Evolutionary conservation across 495 filamentous ascomycete genomes (phyloP).

Genomic region (Tetracladium marchalianum): DNA sequence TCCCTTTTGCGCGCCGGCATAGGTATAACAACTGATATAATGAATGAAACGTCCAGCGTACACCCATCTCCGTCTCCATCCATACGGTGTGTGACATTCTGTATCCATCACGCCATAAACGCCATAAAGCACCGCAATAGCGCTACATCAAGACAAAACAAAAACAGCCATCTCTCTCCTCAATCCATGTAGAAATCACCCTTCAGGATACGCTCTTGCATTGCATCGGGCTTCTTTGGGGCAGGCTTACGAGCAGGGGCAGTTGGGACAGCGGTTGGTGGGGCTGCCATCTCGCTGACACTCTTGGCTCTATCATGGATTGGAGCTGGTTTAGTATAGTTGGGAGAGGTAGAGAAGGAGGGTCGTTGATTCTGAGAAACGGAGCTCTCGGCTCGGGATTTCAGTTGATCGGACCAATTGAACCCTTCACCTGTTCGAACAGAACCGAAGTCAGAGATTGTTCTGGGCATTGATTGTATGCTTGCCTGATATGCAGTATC

Average conservation of each 20-base stretch:
- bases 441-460: constrained; percentile 47
- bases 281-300: constrained; percentile 54
- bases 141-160: constrained; percentile 3
- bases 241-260: constrained; percentile 28
- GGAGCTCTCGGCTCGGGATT: constrained; percentile 74
- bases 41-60: constrained; percentile 17
- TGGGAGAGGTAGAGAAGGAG: constrained; percentile 21
- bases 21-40: background rate
- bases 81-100: constrained; percentile 6
- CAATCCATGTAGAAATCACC: constrained; percentile 98
- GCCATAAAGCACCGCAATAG: constrained; percentile 5
- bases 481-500: constrained; percentile 37
- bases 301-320: constrained; percentile 61
- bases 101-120: constrained; percentile 11
- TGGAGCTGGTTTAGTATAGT: constrained; percentile 20
- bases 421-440: constrained; percentile 73
- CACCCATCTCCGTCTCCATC: constrained; percentile 1
- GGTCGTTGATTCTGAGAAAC: constrained; percentile 47
- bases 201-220: constrained; percentile 93
- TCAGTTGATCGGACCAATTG: constrained; percentile 92
- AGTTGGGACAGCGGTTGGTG: constrained; percentile 29
- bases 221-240: constrained; percentile 68
- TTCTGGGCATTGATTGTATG: constrained; percentile 40
- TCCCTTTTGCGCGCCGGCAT: no score
- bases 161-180: constrained; percentile 16